Evolutionary conservation across 352 stramenopile genomes (phyloP).

Genomic region (Phytophthora ohioensis): DNA sequence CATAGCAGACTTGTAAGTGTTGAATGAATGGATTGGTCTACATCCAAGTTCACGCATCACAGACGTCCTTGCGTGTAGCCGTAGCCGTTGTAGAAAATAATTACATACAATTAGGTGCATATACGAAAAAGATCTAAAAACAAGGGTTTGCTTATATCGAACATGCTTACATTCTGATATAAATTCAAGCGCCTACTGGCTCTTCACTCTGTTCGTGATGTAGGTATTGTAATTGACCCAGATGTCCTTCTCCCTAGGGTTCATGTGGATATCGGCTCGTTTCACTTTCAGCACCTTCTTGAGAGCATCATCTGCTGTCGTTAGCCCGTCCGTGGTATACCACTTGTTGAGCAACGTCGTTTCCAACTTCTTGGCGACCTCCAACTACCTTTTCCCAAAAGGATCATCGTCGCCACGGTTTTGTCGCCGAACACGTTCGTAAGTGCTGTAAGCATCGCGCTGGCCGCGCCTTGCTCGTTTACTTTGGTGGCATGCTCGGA

Average conservation of each 20-base stretch:
- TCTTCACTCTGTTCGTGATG: neutral
- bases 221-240: conserved; percentile 1
- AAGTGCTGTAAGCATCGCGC: conserved; percentile 1
- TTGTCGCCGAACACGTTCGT: conserved; percentile 4
- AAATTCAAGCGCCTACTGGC: no score
- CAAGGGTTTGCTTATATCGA: no score
- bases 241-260: neutral
- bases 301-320: neutral
- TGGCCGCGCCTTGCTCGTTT: neutral
- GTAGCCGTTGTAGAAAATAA: no score
- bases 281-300: neutral
- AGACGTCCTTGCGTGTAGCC: no score
- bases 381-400: neutral
- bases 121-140: no score
- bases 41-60: no score
- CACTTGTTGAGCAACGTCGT: neutral
- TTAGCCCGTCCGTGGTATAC: neutral
- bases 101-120: no score
- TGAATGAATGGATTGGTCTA: no score
- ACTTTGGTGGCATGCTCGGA: neutral
- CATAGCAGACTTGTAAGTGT: no score
- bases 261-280: neutral
- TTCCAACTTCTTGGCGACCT: conserved; percentile 1
- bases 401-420: neutral
- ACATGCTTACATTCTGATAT: no score